phyloP scores from a whole-genome alignment of 2,329 filamentous ascomycete species.

The Colletotrichum spaethianum region DNA sequence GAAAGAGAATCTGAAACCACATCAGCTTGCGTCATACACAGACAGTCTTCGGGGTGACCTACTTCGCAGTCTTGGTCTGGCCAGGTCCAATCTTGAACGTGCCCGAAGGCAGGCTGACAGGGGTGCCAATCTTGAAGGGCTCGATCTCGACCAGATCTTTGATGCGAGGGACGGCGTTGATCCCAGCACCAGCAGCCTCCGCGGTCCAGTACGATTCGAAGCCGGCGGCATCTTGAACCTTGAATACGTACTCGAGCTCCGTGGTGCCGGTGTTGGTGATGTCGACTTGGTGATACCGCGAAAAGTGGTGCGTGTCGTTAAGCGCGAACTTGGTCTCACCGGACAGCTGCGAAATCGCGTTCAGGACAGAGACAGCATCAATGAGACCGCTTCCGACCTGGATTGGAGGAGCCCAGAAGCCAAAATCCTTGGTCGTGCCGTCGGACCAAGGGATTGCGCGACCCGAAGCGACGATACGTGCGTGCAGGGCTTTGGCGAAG shows the following conservation, averaged over 20 bases:
- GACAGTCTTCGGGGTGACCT: background rate
- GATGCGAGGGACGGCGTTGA: slow-evolving; percentile 15
- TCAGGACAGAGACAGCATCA: slow-evolving; percentile 47
- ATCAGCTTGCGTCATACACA: background rate
- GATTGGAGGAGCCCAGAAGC: slow-evolving; percentile 50
- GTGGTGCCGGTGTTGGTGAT: slow-evolving; percentile 55
- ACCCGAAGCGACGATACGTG: slow-evolving; percentile 41
- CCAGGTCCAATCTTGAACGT: slow-evolving; percentile 38
- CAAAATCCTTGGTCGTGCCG: slow-evolving; percentile 38
- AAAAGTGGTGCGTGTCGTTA: slow-evolving; percentile 58
- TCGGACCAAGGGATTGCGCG: slow-evolving; percentile 35
- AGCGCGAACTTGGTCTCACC: slow-evolving; percentile 55
- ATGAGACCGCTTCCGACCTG: slow-evolving; percentile 58
- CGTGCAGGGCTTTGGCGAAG: slow-evolving; percentile 38
- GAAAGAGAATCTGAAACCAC: slow-evolving; percentile 52
- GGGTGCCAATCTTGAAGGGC: slow-evolving; percentile 26
- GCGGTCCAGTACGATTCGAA: slow-evolving; percentile 48
- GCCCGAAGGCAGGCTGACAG: slow-evolving; percentile 31
- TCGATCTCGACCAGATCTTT: slow-evolving; percentile 34
- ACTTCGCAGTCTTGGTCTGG: slow-evolving; percentile 40
- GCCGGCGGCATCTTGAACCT: slow-evolving; percentile 50
- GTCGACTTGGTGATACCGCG: slow-evolving; percentile 43
- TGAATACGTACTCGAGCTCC: slow-evolving; percentile 51
- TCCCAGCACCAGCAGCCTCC: slow-evolving; percentile 17
- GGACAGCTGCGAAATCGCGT: slow-evolving; percentile 49